Percentiles rank a stretch among this genome's conserved stretches.
Conservation (phyloP, 2,329 filamentous ascomycete genomes). For the Claviceps maximensis region DNA sequence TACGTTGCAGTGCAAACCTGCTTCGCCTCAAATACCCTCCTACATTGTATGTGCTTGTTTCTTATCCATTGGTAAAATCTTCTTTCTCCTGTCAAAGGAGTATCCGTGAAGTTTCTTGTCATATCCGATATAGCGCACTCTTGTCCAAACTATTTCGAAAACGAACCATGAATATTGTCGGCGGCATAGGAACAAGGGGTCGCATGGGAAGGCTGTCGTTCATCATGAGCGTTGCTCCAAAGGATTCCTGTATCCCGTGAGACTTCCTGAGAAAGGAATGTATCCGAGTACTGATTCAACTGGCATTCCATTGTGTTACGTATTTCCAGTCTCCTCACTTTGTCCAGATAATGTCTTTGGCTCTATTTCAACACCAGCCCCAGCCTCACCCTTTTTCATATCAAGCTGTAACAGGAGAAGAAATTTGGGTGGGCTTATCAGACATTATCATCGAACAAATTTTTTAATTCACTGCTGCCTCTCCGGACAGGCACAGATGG, state of each 20-base stretch:
- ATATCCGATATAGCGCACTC: background rate
- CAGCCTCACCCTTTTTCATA: background rate
- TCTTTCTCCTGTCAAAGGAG: background rate
- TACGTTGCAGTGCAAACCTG: background rate
- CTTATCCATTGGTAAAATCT: background rate
- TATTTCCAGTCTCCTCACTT: background rate
- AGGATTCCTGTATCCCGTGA: background rate
- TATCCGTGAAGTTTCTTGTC: background rate
- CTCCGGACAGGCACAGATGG: background rate
- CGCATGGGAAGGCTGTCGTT: background rate
- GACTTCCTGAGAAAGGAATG: background rate
- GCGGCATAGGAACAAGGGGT: background rate
- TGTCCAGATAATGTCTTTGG: background rate
- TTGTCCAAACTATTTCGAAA: background rate
- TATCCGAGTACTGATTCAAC: background rate
- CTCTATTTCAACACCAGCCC: background rate
- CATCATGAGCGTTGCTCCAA: background rate
- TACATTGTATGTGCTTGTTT: background rate
- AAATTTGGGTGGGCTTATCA: background rate
- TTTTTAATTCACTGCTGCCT: background rate
- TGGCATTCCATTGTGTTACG: background rate
- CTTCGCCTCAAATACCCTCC: background rate
- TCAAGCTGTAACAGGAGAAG: background rate
- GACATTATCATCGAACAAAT: constrained; percentile 2
- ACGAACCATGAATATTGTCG: background rate